These are phyloP conservation scores for Carex littledalei DNA, from an alignment of 176 grass and related monocot genomes.

Conservation along the genomic window DNA sequence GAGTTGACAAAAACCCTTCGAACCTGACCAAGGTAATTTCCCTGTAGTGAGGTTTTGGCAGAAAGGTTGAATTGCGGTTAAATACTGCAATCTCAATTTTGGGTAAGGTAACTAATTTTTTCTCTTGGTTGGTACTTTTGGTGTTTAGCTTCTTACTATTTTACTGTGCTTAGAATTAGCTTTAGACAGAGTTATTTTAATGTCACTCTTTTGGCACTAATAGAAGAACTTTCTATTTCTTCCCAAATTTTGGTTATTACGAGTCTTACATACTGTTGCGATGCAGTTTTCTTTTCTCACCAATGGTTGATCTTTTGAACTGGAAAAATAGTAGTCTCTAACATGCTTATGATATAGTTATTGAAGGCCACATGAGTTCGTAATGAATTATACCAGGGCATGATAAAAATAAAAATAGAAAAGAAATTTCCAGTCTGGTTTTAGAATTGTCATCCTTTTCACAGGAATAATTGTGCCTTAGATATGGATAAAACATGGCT, in stretches of 20 bases:
- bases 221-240: not conserved
- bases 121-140: not conserved
- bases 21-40: constrained; percentile 99
- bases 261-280: not conserved
- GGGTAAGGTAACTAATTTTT: not conserved
- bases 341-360: not conserved
- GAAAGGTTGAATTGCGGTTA: constrained; percentile 6
- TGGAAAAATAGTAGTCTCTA: not conserved
- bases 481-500: no score
- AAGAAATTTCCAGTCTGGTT: not conserved
- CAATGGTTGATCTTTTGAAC: not conserved
- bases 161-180: not conserved
- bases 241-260: not conserved
- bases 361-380: not conserved
- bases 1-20: constrained; percentile 93
- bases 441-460: no score
- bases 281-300: not conserved
- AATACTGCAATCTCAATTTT: not conserved
- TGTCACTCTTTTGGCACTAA: not conserved
- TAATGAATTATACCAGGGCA: not conserved
- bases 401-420: not conserved
- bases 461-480: no score
- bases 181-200: not conserved
- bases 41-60: constrained; percentile 80
- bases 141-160: not conserved